Base-by-base conservation (phyloP, 805 yeast species). In the Zygoascus tannicola region DNA sequence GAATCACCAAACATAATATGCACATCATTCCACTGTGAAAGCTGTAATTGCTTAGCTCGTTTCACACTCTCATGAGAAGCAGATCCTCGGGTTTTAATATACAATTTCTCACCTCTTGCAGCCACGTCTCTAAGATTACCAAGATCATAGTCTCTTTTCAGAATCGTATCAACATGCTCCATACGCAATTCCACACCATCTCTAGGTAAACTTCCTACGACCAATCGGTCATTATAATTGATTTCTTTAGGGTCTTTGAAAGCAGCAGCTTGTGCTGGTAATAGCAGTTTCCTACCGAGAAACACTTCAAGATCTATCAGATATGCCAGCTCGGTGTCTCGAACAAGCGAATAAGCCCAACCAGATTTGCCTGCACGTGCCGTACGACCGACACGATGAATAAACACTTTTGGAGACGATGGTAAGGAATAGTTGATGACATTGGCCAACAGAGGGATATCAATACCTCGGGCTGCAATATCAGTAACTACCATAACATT, bases 331-430 rank as follows among this genome's bases (percentile, higher is more conserved):
- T 92, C 99, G 44, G 76, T 71, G 51, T 87, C 95, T 46, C 79
- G 73, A 5, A 88, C 81, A 48, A 92, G 76, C 2, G 96, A 81
- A 61, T 85, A 92, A 0, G 98, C 99, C 94, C 97, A 87, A 59
- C 99, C 99, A 54, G 75, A 78, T 60, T 86, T 82, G 60, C 99
- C 99, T 5, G 98, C 98, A 74, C 99, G 83, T 8, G 98, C 99
- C 38, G 99, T 92, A 74, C 99, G 81, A 63, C 99, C 99, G 38
- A 92, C 97, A 67, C 99, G 79, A 66, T 92, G 99, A 44, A 92
- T 76, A 64, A 92, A 92, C 47, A 90, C 83, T 64, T 94, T 92
- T 3, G 97, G 86, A 1, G 94, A 81, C 1, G 86, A 82, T 8
- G 97, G 97, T 48, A 92, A 70, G 1, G 95, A 78, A 63, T 76